Conservation (phyloP, 129 eudicot species). For the Centella asiatica region DNA sequence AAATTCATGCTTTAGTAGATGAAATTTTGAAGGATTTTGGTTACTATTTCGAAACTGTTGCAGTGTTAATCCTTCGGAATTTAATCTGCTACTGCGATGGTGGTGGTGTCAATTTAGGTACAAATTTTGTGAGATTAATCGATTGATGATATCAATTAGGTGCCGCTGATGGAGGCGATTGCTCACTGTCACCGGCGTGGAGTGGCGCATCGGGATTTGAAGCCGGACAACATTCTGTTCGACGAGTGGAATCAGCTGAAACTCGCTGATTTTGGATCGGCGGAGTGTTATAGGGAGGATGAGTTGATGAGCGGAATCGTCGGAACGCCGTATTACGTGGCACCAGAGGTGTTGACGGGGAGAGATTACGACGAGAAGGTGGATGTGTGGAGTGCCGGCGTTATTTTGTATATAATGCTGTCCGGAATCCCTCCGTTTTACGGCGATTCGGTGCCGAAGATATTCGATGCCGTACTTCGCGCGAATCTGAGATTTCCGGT, state of each 20-base stretch:
- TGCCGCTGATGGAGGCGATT: slow-evolving; percentile 42
- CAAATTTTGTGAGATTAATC: too few species aligned
- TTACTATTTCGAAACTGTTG: too few species aligned
- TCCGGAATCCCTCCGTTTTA: slow-evolving; percentile 69
- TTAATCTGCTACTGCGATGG: too few species aligned
- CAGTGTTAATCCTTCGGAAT: too few species aligned
- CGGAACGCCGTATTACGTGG: slow-evolving; percentile 82
- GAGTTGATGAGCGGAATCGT: slow-evolving; percentile 55
- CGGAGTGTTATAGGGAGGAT: slow-evolving; percentile 30
- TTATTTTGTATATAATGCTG: slow-evolving; percentile 68
- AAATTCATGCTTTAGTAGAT: too few species aligned
- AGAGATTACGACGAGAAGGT: slow-evolving; percentile 56
- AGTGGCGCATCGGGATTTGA: slow-evolving; percentile 50
- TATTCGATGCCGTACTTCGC: slow-evolving; percentile 55
- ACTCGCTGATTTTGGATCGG: slow-evolving; percentile 64
- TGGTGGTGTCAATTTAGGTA: too few species aligned
- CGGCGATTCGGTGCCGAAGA: slow-evolving; percentile 54
- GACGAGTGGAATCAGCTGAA: slow-evolving; percentile 34
- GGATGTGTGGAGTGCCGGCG: slow-evolving; percentile 92
- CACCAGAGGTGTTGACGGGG: slow-evolving; percentile 73
- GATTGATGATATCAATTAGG: neutral
- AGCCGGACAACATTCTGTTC: slow-evolving; percentile 54
- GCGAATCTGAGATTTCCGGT: slow-evolving; percentile 69
- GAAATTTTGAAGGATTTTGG: too few species aligned
- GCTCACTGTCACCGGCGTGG: slow-evolving; percentile 44